These are phyloP conservation scores for Flaveria brownii DNA, from an alignment of 129 eudicot genomes.

Conservation along the genomic window DNA sequence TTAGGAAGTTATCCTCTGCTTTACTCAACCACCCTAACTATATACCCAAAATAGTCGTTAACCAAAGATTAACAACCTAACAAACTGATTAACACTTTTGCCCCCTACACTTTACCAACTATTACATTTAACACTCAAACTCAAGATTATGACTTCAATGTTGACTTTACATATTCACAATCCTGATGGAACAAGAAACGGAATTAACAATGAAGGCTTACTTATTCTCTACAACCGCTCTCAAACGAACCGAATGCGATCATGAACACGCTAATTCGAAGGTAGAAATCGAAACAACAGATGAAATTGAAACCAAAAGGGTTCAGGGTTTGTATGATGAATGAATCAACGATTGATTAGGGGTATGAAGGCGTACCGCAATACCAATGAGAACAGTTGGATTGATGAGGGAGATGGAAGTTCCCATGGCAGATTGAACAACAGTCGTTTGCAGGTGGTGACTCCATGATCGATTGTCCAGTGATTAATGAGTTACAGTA, in stretches of 20 bases:
- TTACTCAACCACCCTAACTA: no score
- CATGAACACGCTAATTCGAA: background rate
- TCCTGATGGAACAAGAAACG: background rate
- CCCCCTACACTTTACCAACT: no score
- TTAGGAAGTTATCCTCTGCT: no score
- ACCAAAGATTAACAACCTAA: no score
- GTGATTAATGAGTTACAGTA: no score
- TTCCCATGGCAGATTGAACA: slow-evolving; percentile 83
- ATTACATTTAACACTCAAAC: no score
- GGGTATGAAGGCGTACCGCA: slow-evolving; percentile 56
- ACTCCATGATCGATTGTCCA: slow-evolving; percentile 49
- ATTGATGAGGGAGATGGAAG: slow-evolving; percentile 80
- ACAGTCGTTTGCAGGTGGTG: slow-evolving; percentile 69
- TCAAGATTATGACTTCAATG: no score
- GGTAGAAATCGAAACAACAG: background rate
- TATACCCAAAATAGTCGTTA: no score
- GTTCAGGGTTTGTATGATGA: background rate
- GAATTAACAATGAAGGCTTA: background rate
- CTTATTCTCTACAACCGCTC: background rate
- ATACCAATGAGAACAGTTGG: slow-evolving; percentile 98
- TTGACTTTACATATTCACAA: no score
- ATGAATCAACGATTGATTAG: background rate
- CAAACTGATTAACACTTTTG: no score
- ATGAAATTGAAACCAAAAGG: background rate
- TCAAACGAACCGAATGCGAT: background rate